Evolutionary conservation across 1,284 basidiomycete species (phyloP).

Genomic region (Heterobasidion irregulare): DNA sequence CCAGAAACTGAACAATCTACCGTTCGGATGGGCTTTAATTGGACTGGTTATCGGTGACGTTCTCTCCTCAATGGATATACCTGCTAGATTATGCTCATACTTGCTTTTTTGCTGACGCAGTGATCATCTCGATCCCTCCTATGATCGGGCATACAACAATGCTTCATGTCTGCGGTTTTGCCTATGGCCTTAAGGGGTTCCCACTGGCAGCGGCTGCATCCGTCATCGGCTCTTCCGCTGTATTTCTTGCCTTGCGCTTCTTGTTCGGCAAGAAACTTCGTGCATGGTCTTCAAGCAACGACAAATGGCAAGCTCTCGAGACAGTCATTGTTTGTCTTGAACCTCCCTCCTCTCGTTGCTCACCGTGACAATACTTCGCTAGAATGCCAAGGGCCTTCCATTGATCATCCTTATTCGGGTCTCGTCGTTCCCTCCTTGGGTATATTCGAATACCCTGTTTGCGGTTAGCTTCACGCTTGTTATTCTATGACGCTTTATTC

Average conservation of each 20-base stretch:
- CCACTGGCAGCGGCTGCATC: slow-evolving; percentile 55
- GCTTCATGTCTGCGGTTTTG: slow-evolving; percentile 68
- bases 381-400: slow-evolving; percentile 66
- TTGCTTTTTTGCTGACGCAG: slow-evolving; percentile 23
- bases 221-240: slow-evolving; percentile 57
- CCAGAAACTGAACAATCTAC: slow-evolving; percentile 48
- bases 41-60: slow-evolving; percentile 37
- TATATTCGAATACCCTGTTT: slow-evolving; percentile 73
- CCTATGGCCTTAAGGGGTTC: slow-evolving; percentile 73
- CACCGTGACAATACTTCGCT: neutral
- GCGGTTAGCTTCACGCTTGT: slow-evolving; percentile 42
- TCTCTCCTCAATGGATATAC: slow-evolving; percentile 14
- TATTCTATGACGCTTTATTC: neutral
- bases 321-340: slow-evolving; percentile 54
- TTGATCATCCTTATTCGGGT: slow-evolving; percentile 76
- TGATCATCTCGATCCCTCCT: slow-evolving; percentile 71
- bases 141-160: slow-evolving; percentile 66
- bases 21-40: slow-evolving; percentile 57
- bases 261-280: slow-evolving; percentile 48
- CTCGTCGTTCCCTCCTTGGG: slow-evolving; percentile 79
- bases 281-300: slow-evolving; percentile 50
- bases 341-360: neutral
- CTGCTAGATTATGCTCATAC: slow-evolving; percentile 1
- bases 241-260: slow-evolving; percentile 54
- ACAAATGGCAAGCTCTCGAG: slow-evolving; percentile 74